Percentiles rank a stretch among this genome's conserved stretches.
These are phyloP conservation scores for Chaetothyriales sp. DNA, from an alignment of 2,329 filamentous ascomycete species.

Conservation along the genomic window DNA sequence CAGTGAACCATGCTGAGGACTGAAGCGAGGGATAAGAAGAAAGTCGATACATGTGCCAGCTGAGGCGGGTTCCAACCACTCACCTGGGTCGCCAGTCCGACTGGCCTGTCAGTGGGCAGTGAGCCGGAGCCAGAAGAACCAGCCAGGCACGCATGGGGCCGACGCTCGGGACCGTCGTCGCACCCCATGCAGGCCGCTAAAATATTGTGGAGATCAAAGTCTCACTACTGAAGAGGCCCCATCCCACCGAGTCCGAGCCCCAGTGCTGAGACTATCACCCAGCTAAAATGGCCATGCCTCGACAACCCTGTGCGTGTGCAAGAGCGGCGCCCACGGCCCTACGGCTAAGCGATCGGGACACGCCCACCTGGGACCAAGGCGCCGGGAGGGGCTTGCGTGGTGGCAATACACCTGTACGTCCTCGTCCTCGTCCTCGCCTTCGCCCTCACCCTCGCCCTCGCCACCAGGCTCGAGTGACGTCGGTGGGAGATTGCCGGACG, in stretches of 20 bases:
- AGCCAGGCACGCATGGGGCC: slow-evolving; percentile 11
- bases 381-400: not conserved
- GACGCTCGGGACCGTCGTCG: slow-evolving; percentile 17
- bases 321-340: not conserved
- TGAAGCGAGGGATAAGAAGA: slow-evolving; percentile 18
- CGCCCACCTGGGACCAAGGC: not conserved
- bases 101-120: not conserved
- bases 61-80: slow-evolving; percentile 7
- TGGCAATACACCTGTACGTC: not conserved
- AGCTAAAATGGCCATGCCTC: slow-evolving; percentile 11
- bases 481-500: not conserved
- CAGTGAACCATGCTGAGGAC: slow-evolving; percentile 9
- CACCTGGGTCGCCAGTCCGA: slow-evolving; percentile 7
- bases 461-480: not conserved
- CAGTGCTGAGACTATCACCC: slow-evolving; percentile 18
- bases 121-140: slow-evolving; percentile 3
- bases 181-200: slow-evolving; percentile 13
- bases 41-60: slow-evolving; percentile 15
- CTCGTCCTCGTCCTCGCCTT: too few species aligned
- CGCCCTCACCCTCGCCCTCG: not conserved
- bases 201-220: slow-evolving; percentile 13
- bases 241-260: slow-evolving; percentile 7
- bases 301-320: not conserved
- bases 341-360: not conserved
- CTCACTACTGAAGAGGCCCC: slow-evolving; percentile 8